Evolutionary conservation across 208 protist genomes (phyloP), one percentile per base, ranked within the genome.

Genomic region (Herpetomonas samuelpessoai): DNA sequence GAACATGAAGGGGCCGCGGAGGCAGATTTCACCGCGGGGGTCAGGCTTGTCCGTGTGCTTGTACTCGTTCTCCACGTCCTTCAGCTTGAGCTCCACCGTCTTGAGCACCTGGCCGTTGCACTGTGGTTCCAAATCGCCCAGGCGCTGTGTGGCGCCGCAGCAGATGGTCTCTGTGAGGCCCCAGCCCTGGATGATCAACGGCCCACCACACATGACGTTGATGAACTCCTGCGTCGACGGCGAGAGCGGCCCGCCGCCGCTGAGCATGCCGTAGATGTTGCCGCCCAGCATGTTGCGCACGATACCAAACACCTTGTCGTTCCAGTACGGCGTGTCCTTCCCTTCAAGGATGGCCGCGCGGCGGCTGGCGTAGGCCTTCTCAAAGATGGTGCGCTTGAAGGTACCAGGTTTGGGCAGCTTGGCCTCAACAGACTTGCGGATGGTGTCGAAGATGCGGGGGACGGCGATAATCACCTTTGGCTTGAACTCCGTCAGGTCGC

Each of bases 81-180:
- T 65, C 0, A 99, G 76, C 70, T 91, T 91, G 41, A 99, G 30
- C 71, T 98, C 86, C 38, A 61, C 59, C 10, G 60, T 57, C 18
- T 70, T 51, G 10, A 97, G 39, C n/a, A 89, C 44, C 51, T 83
- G 73, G 2, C 92, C 92, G 28, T 84, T 76, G 47, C 68, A 69
- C 14, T 65, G 65, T 1, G 68, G 68, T 21, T 71, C 55, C 38
- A 80, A 12, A 58, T 93, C 85, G 2, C 86, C 75, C 1, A 74
- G 21, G 3, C 68, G 64, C 65, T 89, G 80, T 21, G 82, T 79
- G 7, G 62, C 65, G 16, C 88, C 83, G 16, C 68, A 57, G 62
- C 82, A 85, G 18, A 79, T 63, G 12, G 89, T 93, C 71, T 97
- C 89, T 9, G 91, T 96, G 16, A 96, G 65, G 30, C 86, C 93